phyloP scores from a whole-genome alignment of 1,139 yeast species.

The Candida smagusa region DNA sequence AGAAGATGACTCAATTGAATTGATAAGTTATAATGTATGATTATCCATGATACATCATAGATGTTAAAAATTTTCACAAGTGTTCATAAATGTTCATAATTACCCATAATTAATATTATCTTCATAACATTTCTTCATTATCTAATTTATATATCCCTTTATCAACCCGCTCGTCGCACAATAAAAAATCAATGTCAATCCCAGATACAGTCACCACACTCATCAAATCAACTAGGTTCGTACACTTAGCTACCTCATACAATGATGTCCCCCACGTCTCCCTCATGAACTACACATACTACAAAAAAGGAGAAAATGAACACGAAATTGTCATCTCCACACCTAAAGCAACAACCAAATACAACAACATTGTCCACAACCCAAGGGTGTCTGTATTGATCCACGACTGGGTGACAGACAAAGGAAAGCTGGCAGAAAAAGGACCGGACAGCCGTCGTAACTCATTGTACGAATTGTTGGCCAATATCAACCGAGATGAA shows the following conservation, averaged over 20 bases:
- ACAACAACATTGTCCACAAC: conserved; percentile 59
- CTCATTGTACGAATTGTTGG: conserved; percentile 59
- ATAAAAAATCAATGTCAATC: conserved; percentile 17
- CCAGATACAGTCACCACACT: conserved; percentile 57
- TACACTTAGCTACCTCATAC: conserved; percentile 78
- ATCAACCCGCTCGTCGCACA: neutral
- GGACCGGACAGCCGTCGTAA: conserved; percentile 30
- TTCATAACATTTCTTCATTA: too few relatives aligned
- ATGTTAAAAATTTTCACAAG: too few relatives aligned
- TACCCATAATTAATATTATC: too few relatives aligned
- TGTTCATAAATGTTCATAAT: too few relatives aligned
- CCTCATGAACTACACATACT: conserved; percentile 82
- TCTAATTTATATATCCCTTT: neutral
- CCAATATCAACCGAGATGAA: conserved; percentile 72
- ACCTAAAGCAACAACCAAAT: conserved; percentile 66
- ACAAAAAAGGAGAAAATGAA: conserved; percentile 34
- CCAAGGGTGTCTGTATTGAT: conserved; percentile 75
- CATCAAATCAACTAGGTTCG: conserved; percentile 58
- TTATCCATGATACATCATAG: too few relatives aligned
- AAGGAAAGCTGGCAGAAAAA: conserved; percentile 17
- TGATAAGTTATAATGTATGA: too few relatives aligned
- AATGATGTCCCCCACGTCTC: conserved; percentile 76
- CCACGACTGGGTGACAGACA: conserved; percentile 82
- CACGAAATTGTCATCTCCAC: conserved; percentile 64
- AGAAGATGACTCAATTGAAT: conserved; percentile 27